phyloP scores from a whole-genome alignment of 1,284 basidiomycete genomes.

The Irpex lacteus region DNA sequence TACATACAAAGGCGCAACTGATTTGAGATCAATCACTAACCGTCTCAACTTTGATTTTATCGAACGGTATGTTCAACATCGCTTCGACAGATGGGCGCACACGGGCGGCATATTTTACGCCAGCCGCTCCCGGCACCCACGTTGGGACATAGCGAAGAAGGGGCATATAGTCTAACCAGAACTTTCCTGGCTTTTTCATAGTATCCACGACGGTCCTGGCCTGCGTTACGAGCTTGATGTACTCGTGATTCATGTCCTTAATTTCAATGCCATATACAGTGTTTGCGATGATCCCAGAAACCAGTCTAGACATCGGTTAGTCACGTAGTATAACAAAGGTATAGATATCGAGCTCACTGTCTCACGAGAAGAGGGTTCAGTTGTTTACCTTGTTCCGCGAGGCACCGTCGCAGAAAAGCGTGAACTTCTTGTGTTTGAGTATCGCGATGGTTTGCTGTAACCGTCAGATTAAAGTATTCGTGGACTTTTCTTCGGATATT shows the following conservation, averaged over 20 bases:
- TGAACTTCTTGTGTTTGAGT: constrained; percentile 20
- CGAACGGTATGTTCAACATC: constrained; percentile 22
- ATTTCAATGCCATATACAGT: constrained; percentile 29
- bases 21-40: background rate
- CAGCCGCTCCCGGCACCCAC: constrained; percentile 29
- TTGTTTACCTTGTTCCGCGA: constrained; percentile 6
- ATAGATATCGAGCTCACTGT: constrained; percentile 4
- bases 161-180: background rate
- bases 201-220: background rate
- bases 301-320: background rate
- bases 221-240: background rate
- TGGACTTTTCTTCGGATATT: constrained; percentile 22
- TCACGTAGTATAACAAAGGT: background rate
- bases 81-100: constrained; percentile 19
- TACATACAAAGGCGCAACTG: background rate
- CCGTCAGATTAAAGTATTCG: constrained; percentile 17
- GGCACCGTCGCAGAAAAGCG: constrained; percentile 17
- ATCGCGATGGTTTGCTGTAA: constrained; percentile 11
- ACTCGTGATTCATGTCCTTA: constrained; percentile 6
- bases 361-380: background rate
- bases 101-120: constrained; percentile 18
- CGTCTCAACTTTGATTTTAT: constrained; percentile 17
- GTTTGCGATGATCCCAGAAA: constrained; percentile 26
- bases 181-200: background rate
- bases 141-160: constrained; percentile 22